phyloP scores from a whole-genome alignment of 306 rosid genomes.

The Citrullus mucosospermus region DNA sequence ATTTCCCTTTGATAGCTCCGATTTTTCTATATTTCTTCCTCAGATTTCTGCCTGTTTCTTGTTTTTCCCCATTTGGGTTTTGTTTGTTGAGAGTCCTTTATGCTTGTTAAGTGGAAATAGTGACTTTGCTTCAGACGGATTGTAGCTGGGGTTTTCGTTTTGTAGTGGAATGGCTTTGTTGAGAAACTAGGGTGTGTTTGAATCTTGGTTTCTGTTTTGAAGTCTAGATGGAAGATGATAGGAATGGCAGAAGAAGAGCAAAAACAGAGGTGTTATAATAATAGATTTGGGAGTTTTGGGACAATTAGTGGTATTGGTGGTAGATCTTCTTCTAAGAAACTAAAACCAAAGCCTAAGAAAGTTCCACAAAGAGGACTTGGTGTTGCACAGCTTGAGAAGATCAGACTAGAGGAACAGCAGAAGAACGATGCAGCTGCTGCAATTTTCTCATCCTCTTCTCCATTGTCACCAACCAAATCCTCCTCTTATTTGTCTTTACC shows the following conservation, averaged over 20 bases:
- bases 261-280: constrained; percentile 16
- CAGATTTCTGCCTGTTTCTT: not conserved
- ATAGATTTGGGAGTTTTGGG: constrained; percentile 11
- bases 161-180: too few species aligned
- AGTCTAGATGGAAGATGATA: constrained; percentile 27
- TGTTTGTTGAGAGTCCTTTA: not conserved
- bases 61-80: not conserved
- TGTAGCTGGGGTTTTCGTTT: not conserved
- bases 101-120: not conserved
- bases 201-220: constrained; percentile 10
- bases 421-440: constrained; percentile 25
- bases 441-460: constrained; percentile 17
- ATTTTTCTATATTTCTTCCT: not conserved
- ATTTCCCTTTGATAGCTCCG: not conserved
- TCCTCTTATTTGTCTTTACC: constrained; percentile 23
- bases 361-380: constrained; percentile 90
- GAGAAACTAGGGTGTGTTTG: not conserved
- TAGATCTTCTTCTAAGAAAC: constrained; percentile 45
- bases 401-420: constrained; percentile 60
- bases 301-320: constrained; percentile 6
- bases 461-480: constrained; percentile 11
- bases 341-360: constrained; percentile 38
- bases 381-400: constrained; percentile 82
- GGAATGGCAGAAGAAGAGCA: constrained; percentile 48
- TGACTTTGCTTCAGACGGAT: not conserved